These are phyloP conservation scores for Cryphonectria radicalis DNA, from an alignment of 2,329 filamentous ascomycete genomes.

Conservation along the genomic window DNA sequence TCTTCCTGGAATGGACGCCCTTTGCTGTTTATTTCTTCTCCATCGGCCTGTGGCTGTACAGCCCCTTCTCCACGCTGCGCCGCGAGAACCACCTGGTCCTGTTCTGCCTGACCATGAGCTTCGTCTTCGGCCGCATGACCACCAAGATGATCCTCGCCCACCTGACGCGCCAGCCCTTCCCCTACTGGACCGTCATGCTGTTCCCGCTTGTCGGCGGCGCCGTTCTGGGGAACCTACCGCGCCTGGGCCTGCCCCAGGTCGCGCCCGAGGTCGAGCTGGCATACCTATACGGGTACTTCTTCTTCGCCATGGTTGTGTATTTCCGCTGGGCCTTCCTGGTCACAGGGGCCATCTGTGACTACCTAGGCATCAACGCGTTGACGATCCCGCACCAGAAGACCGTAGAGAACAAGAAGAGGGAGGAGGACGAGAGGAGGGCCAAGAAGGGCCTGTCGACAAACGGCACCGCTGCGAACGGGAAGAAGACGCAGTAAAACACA, in stretches of 20 bases:
- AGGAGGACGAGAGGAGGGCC: slow-evolving; percentile 35
- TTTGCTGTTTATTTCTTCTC: slow-evolving; percentile 80
- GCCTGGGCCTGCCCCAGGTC: slow-evolving; percentile 71
- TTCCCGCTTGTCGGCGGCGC: slow-evolving; percentile 86
- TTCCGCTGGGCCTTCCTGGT: slow-evolving; percentile 92
- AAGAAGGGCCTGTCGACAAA: slow-evolving; percentile 31
- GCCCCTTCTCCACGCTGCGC: slow-evolving; percentile 82
- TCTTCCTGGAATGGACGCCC: slow-evolving; percentile 93
- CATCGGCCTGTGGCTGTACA: slow-evolving; percentile 84
- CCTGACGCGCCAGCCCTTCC: slow-evolving; percentile 90
- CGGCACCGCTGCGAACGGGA: slow-evolving; percentile 34
- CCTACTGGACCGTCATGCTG: slow-evolving; percentile 93
- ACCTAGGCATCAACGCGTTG: slow-evolving; percentile 90
- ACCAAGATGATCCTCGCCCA: slow-evolving; percentile 99
- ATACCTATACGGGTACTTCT: slow-evolving; percentile 84
- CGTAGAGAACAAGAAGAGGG: slow-evolving; percentile 53
- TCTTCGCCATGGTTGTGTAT: slow-evolving; percentile 84
- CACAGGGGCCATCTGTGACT: slow-evolving; percentile 88
- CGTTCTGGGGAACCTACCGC: slow-evolving; percentile 79
- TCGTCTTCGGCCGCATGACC: slow-evolving; percentile 97
- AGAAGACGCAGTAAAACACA: slow-evolving; percentile 34
- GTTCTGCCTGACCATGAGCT: slow-evolving; percentile 92
- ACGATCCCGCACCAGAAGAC: slow-evolving; percentile 75
- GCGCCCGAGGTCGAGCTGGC: slow-evolving; percentile 70
- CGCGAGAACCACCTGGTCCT: slow-evolving; percentile 85